A percentile compares a stretch with the other conserved stretches of the same genome.
Conservation (phyloP, 75 land plant genomes). For the Pinus albicaulis region DNA sequence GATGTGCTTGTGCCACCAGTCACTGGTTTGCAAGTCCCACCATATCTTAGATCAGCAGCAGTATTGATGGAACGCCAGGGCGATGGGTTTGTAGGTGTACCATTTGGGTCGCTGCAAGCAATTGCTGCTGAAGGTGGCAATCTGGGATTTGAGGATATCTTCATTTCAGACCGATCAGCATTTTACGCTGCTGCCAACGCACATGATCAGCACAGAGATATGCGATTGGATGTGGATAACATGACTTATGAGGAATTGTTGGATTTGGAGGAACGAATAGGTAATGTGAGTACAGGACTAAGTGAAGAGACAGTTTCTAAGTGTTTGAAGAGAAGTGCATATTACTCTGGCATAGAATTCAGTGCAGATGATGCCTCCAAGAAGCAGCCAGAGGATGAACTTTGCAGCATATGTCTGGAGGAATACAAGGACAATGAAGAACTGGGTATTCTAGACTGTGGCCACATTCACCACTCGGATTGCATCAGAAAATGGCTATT, state of each 20-base stretch:
- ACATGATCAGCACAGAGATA: slow-evolving; percentile 16
- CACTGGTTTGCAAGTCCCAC: background rate
- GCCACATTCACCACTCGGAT: slow-evolving; percentile 60
- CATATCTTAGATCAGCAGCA: background rate
- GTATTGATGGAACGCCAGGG: slow-evolving; percentile 2
- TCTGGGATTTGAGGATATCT: no score
- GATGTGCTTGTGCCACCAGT: background rate
- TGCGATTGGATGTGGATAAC: slow-evolving; percentile 46
- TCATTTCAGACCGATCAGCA: no score
- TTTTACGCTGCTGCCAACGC: no score
- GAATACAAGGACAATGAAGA: slow-evolving; percentile 64
- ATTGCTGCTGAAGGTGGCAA: background rate
- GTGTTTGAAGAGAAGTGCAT: slow-evolving; percentile 18
- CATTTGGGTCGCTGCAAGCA: slow-evolving; percentile 6
- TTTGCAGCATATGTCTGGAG: slow-evolving; percentile 69
- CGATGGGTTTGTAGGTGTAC: slow-evolving; percentile 2
- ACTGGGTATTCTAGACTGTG: slow-evolving; percentile 56
- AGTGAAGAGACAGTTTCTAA: slow-evolving; percentile 23
- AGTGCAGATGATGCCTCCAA: slow-evolving; percentile 1
- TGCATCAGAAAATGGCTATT: slow-evolving; percentile 77
- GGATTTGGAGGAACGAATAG: slow-evolving; percentile 30
- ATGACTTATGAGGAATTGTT: slow-evolving; percentile 45
- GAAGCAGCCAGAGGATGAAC: slow-evolving; percentile 19
- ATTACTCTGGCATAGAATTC: background rate
- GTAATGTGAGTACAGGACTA: slow-evolving; percentile 37